Evolutionary conservation across 78 protist genomes (phyloP), one percentile per base, ranked within the genome.

Genomic region (Corallochytrium limacisporum): DNA sequence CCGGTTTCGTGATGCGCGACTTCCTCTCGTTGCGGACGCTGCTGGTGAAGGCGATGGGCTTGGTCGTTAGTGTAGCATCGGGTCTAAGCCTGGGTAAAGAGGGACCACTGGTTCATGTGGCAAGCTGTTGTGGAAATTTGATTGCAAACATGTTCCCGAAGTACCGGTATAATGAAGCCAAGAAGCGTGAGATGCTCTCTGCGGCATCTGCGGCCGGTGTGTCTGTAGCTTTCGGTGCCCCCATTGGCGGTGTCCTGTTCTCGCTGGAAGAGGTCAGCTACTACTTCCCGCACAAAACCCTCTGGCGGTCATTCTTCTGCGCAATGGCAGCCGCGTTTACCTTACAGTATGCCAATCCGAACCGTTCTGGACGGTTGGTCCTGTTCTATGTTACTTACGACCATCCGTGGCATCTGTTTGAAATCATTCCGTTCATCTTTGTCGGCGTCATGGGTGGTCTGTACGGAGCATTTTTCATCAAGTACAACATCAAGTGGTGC

Each of bases 201-300:
- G 81, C 83, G 6, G 83, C 84, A 7, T 65, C 69, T 9, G 83
- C 85, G 0, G 84, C 81, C 12, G 91, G 84, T 3, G 53, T 76
- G 39, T 6, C 79, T 5, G 72, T 83, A 7, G 78, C 79, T 10
- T 71, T 75, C 54, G 81, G 85, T 8, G 75, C 86, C 22, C 84
- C 85, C 22, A 40, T 78, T 33, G 90, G 90, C 18, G 85, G 85
- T 7, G 56, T 79, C 35, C 44, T 79, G 32, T 79, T 84, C 51
- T 42, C 53, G 4, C 61, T 84, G 48, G 85, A 76, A 18, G 77
- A 78, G 62, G 71, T 63, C 49, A 47, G 66, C 53, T 62, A 59
- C 67, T 78, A 71, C 67, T 78, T 78, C 32, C 75, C 74, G 6
- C 57, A 71, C 43, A 61, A 63, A 54, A 63, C 72, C 32, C 56